A percentile compares a stretch with the other conserved stretches of the same genome.
Conservation (phyloP, 2,329 filamentous ascomycete genomes). For the Sporothrix curviconia region DNA sequence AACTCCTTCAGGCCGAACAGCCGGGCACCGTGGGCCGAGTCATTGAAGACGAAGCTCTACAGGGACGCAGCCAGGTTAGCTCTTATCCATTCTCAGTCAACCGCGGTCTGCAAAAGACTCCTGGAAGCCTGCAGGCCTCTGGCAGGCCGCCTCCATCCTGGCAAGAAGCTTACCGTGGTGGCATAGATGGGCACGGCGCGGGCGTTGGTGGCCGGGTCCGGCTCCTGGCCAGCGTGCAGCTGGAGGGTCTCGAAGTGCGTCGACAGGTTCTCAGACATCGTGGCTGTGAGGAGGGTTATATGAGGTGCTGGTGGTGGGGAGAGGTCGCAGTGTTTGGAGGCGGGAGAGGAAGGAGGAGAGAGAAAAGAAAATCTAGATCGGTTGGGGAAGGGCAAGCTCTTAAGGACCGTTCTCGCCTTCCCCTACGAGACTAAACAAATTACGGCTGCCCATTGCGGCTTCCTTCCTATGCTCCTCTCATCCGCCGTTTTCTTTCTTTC, state of each 20-base stretch:
- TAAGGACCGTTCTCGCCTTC: neutral
- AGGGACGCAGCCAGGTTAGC: neutral
- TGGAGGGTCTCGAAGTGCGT: constrained; percentile 77
- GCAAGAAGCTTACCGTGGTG: constrained; percentile 55
- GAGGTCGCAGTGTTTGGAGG: neutral
- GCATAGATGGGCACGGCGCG: constrained; percentile 95
- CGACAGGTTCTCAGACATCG: constrained; percentile 41
- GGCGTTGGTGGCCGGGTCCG: constrained; percentile 75
- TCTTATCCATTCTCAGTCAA: neutral
- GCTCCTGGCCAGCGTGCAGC: constrained; percentile 75
- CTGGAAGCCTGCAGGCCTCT: too few relatives aligned
- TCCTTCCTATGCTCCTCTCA: neutral
- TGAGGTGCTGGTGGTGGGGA: neutral
- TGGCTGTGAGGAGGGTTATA: constrained; percentile 3
- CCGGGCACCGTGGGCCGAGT: constrained; percentile 89
- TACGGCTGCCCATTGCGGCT: constrained; percentile 8
- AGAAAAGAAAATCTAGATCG: neutral
- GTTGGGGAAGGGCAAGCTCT: constrained; percentile 4
- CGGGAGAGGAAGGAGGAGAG: neutral
- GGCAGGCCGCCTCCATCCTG: too few relatives aligned
- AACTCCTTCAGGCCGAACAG: constrained; percentile 96
- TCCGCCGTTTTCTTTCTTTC: neutral
- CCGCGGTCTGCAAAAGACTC: constrained; percentile 13
- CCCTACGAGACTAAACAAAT: constrained; percentile 4
- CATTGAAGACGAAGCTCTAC: constrained; percentile 82